Evolutionary conservation across 108 stramenopile genomes (phyloP), one percentile per base, ranked within the genome.

Genomic region (Epipyxis sp.): DNA sequence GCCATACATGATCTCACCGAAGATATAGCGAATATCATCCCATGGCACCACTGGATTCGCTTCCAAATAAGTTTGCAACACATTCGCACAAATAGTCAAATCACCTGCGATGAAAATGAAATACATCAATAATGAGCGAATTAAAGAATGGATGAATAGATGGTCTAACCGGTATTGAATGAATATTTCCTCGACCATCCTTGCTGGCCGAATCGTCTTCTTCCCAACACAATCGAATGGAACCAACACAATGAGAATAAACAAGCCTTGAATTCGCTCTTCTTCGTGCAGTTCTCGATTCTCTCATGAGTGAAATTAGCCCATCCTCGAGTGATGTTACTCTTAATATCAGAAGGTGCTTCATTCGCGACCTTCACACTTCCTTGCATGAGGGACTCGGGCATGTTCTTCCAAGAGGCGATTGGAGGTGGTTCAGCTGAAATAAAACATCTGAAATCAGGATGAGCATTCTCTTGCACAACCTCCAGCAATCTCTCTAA

Each of bases 1-100:
- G 10, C 92, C 92, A 79, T 93, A 93, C 90, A 93, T 91, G 69
- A 93, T 90, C 84, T 93, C 91, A 13, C 91, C 92, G 78, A 93
- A 90, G 59, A 91, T 91, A 74, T 91, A 93, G 40, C 91, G 85
- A 13, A 93, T 69, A 69, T 93, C 92, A 42, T 90, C 87, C 91
- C 91, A 93, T 29, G 91, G 90, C n/a, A 91, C 82, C 16, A 61
- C 77, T 13, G 76, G 77, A 82, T 88, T 90, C 45, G 87, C 84
- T 62, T 90, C 82, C 59, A 92, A 78, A 76, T 90, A 91, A 29
- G 80, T 78, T 69, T 76, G 39, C 58, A 91, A 65, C 40, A 91
- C 90, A 62, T 91, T 89, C 46, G 71, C 71, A 65, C 61, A 65
- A 65, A 65, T 65, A 37, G 61, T 65, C 30, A 65, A 32, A 65